These are phyloP conservation scores for Protea cynaroides DNA, from an alignment of 164 flowering plant genomes.

Conservation along the genomic window DNA sequence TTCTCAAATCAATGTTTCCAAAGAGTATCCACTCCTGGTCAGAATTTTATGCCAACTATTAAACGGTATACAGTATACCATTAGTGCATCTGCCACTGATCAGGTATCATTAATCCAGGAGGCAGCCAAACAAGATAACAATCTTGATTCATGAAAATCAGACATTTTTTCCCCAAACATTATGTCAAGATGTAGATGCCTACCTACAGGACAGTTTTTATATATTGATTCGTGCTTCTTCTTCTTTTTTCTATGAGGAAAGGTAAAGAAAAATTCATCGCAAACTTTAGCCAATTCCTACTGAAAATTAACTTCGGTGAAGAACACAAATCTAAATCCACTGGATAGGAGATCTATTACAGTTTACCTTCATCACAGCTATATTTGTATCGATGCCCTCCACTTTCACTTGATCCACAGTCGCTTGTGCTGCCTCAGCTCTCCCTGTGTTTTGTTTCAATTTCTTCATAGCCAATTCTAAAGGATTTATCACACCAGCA, in stretches of 20 bases:
- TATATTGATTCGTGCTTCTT: no score
- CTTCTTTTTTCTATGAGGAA: no score
- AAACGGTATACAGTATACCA: neutral
- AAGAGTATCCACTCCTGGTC: no score
- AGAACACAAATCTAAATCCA: neutral
- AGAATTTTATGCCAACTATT: neutral
- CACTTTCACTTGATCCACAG: slow-evolving; percentile 82
- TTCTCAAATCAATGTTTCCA: no score
- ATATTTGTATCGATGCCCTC: slow-evolving; percentile 86
- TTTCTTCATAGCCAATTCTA: slow-evolving; percentile 59
- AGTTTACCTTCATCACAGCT: slow-evolving; percentile 81
- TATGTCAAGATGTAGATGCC: no score
- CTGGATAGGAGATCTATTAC: neutral
- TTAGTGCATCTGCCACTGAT: neutral
- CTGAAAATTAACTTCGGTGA: neutral
- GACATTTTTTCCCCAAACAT: neutral
- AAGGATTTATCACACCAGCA: slow-evolving; percentile 65
- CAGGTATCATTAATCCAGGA: neutral
- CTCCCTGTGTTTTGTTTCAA: slow-evolving; percentile 45
- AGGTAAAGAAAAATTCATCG: no score
- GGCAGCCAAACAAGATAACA: neutral
- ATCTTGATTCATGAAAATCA: neutral
- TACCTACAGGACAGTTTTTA: no score
- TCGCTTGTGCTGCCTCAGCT: slow-evolving; percentile 85
- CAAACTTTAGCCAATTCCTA: no score